A percentile compares a stretch with the other conserved stretches of the same genome.
Evolutionary conservation across 1,139 yeast species (phyloP).

Genomic region (Sugiyamaella neomexicana): DNA sequence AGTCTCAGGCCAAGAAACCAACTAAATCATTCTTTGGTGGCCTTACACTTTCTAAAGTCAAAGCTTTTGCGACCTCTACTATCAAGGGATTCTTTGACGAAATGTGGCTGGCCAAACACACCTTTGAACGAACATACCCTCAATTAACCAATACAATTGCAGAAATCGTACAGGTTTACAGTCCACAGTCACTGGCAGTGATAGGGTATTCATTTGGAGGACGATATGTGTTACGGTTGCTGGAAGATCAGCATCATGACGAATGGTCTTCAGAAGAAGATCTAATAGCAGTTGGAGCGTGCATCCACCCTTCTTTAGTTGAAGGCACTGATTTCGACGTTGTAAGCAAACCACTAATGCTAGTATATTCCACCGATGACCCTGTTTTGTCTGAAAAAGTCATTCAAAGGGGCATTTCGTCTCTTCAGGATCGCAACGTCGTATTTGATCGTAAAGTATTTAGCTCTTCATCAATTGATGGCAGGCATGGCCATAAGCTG

Average conservation of each 20-base stretch:
- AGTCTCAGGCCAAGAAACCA: neutral
- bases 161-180: slow-evolving; percentile 40
- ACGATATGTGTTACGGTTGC: slow-evolving; percentile 38
- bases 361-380: slow-evolving; percentile 39
- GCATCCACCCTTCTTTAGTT: slow-evolving; percentile 42
- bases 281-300: slow-evolving; percentile 38
- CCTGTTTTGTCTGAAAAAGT: slow-evolving; percentile 34
- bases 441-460: slow-evolving; percentile 29
- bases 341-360: slow-evolving; percentile 37
- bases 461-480: slow-evolving; percentile 24
- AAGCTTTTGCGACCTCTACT: slow-evolving; percentile 38
- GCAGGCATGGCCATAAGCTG: slow-evolving; percentile 29
- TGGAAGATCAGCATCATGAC: slow-evolving; percentile 30
- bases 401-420: slow-evolving; percentile 29
- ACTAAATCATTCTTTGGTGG: slow-evolving; percentile 5
- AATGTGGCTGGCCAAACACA: slow-evolving; percentile 46
- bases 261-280: slow-evolving; percentile 36
- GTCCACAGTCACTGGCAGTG: slow-evolving; percentile 39
- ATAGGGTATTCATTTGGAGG: slow-evolving; percentile 47
- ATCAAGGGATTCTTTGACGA: slow-evolving; percentile 42
- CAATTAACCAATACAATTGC: slow-evolving; percentile 36
- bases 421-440: slow-evolving; percentile 29
- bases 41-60: slow-evolving; percentile 37
- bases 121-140: slow-evolving; percentile 38
- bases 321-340: slow-evolving; percentile 36